Percentiles rank a stretch among this genome's conserved stretches.
Conservation (phyloP, 768 basidiomycete species). For the Galerina marginata region DNA sequence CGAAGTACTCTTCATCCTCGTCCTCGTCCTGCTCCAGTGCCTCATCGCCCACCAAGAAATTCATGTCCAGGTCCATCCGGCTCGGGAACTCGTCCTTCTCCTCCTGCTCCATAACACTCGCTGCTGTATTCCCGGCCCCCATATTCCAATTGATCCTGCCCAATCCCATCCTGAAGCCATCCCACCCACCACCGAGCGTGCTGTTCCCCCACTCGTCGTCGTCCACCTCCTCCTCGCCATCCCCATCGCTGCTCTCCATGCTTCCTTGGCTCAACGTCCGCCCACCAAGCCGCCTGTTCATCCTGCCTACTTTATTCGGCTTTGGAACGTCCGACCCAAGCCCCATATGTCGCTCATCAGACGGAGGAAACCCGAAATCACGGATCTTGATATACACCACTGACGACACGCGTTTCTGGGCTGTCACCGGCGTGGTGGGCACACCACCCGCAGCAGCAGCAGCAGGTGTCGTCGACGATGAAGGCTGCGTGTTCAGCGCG, state of each 20-base stretch:
- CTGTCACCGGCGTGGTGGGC: slow-evolving; percentile 9
- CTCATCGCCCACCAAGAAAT: slow-evolving; percentile 29
- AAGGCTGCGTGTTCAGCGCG: slow-evolving; percentile 5
- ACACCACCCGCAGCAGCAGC: slow-evolving; percentile 3
- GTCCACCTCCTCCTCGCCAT: slow-evolving; percentile 25
- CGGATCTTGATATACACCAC: slow-evolving; percentile 41
- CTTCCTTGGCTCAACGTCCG: slow-evolving; percentile 21
- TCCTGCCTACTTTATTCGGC: slow-evolving; percentile 39
- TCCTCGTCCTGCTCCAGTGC: not conserved
- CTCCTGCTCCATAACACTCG: slow-evolving; percentile 18
- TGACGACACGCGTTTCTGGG: slow-evolving; percentile 3
- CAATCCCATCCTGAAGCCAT: slow-evolving; percentile 34
- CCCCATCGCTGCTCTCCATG: slow-evolving; percentile 29
- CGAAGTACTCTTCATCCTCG: slow-evolving; percentile 16
- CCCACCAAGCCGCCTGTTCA: slow-evolving; percentile 37
- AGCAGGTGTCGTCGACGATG: slow-evolving; percentile 7
- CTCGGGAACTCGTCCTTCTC: slow-evolving; percentile 44
- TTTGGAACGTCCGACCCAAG: slow-evolving; percentile 47
- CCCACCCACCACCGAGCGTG: slow-evolving; percentile 12
- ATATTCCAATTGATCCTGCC: slow-evolving; percentile 26
- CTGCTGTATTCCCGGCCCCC: slow-evolving; percentile 24
- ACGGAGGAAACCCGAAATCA: slow-evolving; percentile 44
- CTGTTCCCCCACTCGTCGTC: slow-evolving; percentile 28
- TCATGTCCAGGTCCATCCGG: slow-evolving; percentile 43
- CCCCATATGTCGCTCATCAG: slow-evolving; percentile 44